Evolutionary conservation across 768 basidiomycete species (phyloP).

Genomic region (Suillus hirtellus): DNA sequence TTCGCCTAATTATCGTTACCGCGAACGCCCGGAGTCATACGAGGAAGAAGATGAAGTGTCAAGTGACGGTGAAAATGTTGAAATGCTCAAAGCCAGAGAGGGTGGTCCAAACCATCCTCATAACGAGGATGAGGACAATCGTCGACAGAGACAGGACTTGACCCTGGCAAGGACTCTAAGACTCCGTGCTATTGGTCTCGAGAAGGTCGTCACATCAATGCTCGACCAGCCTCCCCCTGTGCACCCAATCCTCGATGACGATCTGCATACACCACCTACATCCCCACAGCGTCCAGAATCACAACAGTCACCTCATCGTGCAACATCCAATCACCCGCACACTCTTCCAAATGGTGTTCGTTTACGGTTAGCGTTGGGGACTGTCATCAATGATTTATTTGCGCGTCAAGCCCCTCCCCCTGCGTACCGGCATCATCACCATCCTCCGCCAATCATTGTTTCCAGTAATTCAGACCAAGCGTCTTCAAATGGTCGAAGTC

Average conservation of each 20-base stretch:
- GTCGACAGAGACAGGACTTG: conserved; percentile 59
- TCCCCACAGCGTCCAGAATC: conserved; percentile 43
- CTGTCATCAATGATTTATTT: conserved; percentile 82
- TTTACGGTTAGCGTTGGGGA: conserved; percentile 70
- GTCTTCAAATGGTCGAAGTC: conserved; percentile 25
- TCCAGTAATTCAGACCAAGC: conserved; percentile 27
- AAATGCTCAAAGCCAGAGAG: conserved; percentile 47
- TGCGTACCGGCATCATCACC: conserved; percentile 35
- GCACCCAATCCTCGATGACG: conserved; percentile 57
- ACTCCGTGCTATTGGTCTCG: conserved; percentile 76
- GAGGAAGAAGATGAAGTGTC: conserved; percentile 69
- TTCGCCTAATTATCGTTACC: conserved; percentile 58
- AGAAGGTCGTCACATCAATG: conserved; percentile 82
- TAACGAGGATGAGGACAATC: conserved; percentile 60
- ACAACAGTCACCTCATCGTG: conserved; percentile 15
- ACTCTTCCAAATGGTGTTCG: conserved; percentile 80
- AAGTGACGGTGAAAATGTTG: conserved; percentile 63
- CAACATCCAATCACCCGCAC: conserved; percentile 51
- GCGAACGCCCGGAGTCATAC: conserved; percentile 72
- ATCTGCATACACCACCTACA: conserved; percentile 50
- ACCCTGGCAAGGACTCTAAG: conserved; percentile 62
- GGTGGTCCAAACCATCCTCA: conserved; percentile 49
- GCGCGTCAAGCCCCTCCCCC: conserved; percentile 60
- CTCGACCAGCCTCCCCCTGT: conserved; percentile 74
- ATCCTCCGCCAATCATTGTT: conserved; percentile 37